These are phyloP conservation scores for Backusella tarrabulga DNA, from an alignment of 192 early-diverging fungal species.

Conservation along the genomic window DNA sequence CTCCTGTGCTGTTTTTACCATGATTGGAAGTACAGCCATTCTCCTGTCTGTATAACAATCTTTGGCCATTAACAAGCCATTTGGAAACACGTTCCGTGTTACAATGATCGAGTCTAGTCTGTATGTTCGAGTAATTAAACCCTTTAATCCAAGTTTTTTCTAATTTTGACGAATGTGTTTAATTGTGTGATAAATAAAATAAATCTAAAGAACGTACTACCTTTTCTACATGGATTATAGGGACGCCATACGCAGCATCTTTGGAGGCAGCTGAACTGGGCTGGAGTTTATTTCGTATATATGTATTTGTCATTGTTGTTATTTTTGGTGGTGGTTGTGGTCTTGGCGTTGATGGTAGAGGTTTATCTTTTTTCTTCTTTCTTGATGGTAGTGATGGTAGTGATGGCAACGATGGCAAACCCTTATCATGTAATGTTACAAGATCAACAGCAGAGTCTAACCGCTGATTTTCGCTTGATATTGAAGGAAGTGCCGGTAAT, in stretches of 20 bases:
- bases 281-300: background rate
- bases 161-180: background rate
- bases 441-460: background rate
- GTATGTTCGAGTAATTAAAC: background rate
- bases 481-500: background rate
- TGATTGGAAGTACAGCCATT: constrained; percentile 1
- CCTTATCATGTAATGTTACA: background rate
- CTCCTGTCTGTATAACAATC: background rate
- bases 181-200: background rate
- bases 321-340: background rate
- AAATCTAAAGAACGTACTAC: background rate
- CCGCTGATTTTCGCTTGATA: background rate
- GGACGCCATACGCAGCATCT: background rate
- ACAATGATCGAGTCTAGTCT: background rate
- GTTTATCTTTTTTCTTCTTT: background rate
- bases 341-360: background rate
- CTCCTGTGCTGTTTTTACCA: background rate
- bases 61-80: background rate
- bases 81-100: background rate
- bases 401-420: background rate
- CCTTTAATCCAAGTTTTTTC: background rate
- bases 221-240: background rate
- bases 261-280: background rate
- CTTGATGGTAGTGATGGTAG: background rate
- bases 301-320: background rate